Evolutionary conservation across 2,329 filamentous ascomycete species (phyloP), one percentile per base, ranked within the genome.

Genomic region (Colletotrichum orchidophilum): DNA sequence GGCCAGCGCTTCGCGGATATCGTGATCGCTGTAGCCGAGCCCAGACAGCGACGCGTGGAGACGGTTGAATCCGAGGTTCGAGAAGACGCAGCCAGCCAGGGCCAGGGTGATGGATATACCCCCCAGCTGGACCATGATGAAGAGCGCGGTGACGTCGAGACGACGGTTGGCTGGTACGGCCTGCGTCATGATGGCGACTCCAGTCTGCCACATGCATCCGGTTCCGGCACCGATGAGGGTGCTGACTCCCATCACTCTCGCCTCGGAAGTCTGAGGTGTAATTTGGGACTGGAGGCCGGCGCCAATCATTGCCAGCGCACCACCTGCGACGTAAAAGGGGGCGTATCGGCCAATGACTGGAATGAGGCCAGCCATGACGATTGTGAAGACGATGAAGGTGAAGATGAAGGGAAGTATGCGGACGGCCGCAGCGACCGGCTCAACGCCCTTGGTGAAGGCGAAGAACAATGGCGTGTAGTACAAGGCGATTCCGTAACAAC

Each of bases 401-500:
- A 82, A 74, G 63, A 85, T 82, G 73, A 83, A 83, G 2, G 84
- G 85, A 1, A 87, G 76, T 1, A 86, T 75, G 3, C 81, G 78
- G 1, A 83, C 80, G 1, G 80, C 84, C 3, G 84, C 80, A n/a
- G 79, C 66, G 3, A 86, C 74, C 0, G 84, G 80, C 3, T 74
- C 78, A 33, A 85, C 81, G 4, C 83, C 83, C 3, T 78, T 80
- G 0, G 81, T 81, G 75, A 89, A 90, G 68, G 87, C 84, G 76
- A 89, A 89, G 78, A 83, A 88, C 0, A 89, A 78, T 0, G 88
- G 87, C 8, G 86, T 83, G 77, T 86, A 90, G 78, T 89, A 90
- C 7, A 86, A 78, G 0, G 81, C 74, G 55, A 84, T 77, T 15
- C 82, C 83, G 69, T 82, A 80, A 9, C 77, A 77, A 3, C 81